These are phyloP conservation scores for Erodium moschatum DNA, from an alignment of 441 rosid species.

Conservation along the genomic window DNA sequence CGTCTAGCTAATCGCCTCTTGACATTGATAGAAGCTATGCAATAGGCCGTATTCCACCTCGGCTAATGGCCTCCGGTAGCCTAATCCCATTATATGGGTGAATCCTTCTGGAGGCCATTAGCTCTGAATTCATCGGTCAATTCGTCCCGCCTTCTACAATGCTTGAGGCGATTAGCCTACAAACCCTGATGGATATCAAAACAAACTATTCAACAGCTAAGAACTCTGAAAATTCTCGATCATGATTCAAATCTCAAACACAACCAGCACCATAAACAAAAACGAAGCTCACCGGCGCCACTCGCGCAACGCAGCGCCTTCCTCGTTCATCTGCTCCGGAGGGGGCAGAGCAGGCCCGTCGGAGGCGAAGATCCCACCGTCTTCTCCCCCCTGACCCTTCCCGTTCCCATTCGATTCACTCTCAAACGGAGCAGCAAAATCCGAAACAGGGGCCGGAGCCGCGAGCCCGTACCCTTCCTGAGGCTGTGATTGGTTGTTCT, in stretches of 20 bases:
- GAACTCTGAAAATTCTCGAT: neutral
- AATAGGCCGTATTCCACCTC: too few species aligned
- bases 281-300: slow-evolving; percentile 1
- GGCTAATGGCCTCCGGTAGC: too few species aligned
- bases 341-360: neutral
- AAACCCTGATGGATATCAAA: too few species aligned
- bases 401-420: neutral
- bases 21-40: too few species aligned
- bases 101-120: too few species aligned
- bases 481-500: too few species aligned
- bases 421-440: neutral
- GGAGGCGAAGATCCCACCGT: neutral
- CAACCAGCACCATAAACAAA: neutral
- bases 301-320: slow-evolving; percentile 1
- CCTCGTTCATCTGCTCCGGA: neutral
- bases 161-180: too few species aligned
- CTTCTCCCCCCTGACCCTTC: neutral
- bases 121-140: too few species aligned
- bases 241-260: neutral
- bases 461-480: neutral
- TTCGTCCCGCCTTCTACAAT: too few species aligned
- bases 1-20: too few species aligned
- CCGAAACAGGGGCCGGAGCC: neutral
- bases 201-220: neutral
- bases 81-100: too few species aligned